Percentiles rank a stretch among this genome's conserved stretches.
Conservation (phyloP, 2,329 filamentous ascomycete genomes). For the Seiridium cupressi region DNA sequence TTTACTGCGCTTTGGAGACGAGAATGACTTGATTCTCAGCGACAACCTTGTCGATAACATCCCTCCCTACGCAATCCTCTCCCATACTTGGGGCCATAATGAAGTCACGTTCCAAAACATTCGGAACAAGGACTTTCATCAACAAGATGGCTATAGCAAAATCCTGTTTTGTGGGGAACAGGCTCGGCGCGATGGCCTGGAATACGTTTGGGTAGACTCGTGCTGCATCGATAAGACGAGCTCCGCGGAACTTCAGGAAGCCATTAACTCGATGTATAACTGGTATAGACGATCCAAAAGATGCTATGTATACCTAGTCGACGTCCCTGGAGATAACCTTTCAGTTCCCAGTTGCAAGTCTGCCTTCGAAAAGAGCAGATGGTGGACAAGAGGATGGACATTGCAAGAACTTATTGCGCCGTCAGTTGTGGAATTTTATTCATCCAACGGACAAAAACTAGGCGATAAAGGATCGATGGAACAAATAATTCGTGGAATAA, state of each 20-base stretch:
- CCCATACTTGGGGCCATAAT: conserved; percentile 12
- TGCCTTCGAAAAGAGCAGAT: conserved; percentile 3
- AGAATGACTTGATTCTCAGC: not conserved
- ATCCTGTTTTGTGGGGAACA: conserved; percentile 12
- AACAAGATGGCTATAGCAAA: conserved; percentile 9
- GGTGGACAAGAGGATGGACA: conserved; percentile 8
- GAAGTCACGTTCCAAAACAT: conserved; percentile 12
- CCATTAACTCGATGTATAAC: conserved; percentile 10
- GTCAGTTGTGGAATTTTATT: conserved; percentile 23
- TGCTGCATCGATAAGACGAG: conserved; percentile 6
- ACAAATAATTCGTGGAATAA: conserved; percentile 19
- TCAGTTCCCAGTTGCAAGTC: not conserved
- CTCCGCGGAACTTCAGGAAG: not conserved
- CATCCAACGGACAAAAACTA: conserved; percentile 15
- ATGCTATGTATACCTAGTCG: conserved; percentile 13
- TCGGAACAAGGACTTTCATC: not conserved
- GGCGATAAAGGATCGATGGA: conserved; percentile 22
- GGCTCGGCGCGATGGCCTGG: conserved; percentile 8
- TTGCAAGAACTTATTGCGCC: conserved; percentile 17
- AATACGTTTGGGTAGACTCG: conserved; percentile 1
- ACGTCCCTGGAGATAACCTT: not conserved
- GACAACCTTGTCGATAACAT: not conserved
- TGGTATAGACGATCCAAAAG: not conserved
- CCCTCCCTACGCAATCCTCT: conserved; percentile 14
- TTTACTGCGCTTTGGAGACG: not conserved